phyloP scores from a whole-genome alignment of 805 yeast genomes.

The Grigorovia jiainica region DNA sequence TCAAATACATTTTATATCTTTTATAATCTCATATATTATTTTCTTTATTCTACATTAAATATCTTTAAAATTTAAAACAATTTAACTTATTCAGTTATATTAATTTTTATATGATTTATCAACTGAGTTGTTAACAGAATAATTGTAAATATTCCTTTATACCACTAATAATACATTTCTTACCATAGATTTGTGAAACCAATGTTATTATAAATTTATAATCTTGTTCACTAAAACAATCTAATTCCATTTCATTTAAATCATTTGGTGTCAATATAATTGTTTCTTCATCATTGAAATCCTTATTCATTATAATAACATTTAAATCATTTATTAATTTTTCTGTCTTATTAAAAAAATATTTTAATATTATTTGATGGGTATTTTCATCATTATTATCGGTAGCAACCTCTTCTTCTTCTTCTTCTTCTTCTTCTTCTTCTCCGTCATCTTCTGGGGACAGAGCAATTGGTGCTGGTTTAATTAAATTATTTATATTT shows the following conservation, averaged over 20 bases:
- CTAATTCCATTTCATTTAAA: constrained; percentile 19
- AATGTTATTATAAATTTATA: constrained; percentile 16
- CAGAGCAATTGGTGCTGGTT: too few species aligned
- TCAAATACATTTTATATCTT: too few species aligned
- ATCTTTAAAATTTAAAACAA: too few species aligned
- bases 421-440: background rate
- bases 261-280: constrained; percentile 13
- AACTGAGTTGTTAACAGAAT: too few species aligned
- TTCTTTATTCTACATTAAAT: background rate
- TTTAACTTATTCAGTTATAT: too few species aligned
- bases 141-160: constrained; percentile 1
- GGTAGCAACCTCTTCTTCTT: constrained; percentile 8
- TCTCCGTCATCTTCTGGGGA: too few species aligned
- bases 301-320: constrained; percentile 10
- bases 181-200: constrained; percentile 17
- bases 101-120: too few species aligned
- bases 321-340: constrained; percentile 11
- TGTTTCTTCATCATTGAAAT: constrained; percentile 6
- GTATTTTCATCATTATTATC: background rate
- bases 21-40: background rate
- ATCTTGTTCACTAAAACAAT: constrained; percentile 28
- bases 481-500: too few species aligned
- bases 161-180: constrained; percentile 5
- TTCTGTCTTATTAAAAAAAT: constrained; percentile 14
- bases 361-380: constrained; percentile 8